These are phyloP conservation scores for Saccharomycopsis phalli DNA, from an alignment of 1,139 yeast genomes.

Conservation along the genomic window DNA sequence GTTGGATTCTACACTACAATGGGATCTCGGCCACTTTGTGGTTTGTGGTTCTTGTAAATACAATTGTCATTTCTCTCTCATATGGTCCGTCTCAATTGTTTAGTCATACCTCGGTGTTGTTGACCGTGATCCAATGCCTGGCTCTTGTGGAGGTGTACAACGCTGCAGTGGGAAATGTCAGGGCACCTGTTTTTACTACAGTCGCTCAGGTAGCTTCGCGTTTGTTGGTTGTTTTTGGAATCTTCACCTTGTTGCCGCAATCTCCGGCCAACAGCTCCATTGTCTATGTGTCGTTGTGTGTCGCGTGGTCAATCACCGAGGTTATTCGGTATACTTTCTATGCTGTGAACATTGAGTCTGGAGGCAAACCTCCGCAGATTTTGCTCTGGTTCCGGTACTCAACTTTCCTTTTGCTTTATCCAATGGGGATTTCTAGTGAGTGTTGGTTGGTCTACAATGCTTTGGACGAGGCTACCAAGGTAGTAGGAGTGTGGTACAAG, in stretches of 20 bases:
- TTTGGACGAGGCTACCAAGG: constrained; percentile 48
- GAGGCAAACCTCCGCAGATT: constrained; percentile 49
- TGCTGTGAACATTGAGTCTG: constrained; percentile 53
- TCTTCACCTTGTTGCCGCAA: constrained; percentile 63
- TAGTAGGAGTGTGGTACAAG: constrained; percentile 45
- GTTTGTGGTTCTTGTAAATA: constrained; percentile 47
- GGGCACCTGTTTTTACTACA: constrained; percentile 79
- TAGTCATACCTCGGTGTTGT: constrained; percentile 47
- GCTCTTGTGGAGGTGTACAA: constrained; percentile 80
- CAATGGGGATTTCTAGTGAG: constrained; percentile 86
- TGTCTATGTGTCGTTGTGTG: constrained; percentile 55
- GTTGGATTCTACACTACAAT: constrained; percentile 39
- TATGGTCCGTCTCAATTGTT: constrained; percentile 54
- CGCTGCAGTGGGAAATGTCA: constrained; percentile 68
- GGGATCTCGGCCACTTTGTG: constrained; percentile 59
- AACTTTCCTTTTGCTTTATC: constrained; percentile 74
- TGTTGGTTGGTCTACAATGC: constrained; percentile 61
- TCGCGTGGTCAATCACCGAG: constrained; percentile 91
- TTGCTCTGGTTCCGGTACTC: constrained; percentile 76
- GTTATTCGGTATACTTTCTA: constrained; percentile 80
- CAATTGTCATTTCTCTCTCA: constrained; percentile 31
- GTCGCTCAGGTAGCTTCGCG: constrained; percentile 82
- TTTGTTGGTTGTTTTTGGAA: constrained; percentile 73
- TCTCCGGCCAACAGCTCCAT: constrained; percentile 52
- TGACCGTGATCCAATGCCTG: constrained; percentile 68